Evolutionary conservation across 2,329 filamentous ascomycete species (phyloP).

Genomic region (Hymenoscyphus fraxineus): DNA sequence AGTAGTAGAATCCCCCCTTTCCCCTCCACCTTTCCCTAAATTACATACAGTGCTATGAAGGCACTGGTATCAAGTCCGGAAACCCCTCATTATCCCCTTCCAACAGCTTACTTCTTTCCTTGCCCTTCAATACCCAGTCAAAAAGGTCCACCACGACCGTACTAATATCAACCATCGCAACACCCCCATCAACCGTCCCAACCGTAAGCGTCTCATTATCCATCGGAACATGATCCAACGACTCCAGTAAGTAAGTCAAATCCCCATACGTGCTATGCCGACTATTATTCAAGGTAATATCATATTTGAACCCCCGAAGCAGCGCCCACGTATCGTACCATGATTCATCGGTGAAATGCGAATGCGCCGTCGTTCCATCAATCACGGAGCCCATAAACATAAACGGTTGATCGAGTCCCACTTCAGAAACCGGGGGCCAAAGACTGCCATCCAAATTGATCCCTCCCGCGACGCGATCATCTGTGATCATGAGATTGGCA

Average conservation of each 20-base stretch:
- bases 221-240: not conserved
- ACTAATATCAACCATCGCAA: not conserved
- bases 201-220: not conserved
- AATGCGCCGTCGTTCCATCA: constrained; percentile 28
- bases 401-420: constrained; percentile 11
- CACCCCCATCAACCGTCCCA: not conserved
- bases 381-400: constrained; percentile 14
- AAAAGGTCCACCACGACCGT: constrained; percentile 1
- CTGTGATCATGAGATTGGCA: constrained; percentile 30
- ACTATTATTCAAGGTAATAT: constrained; percentile 18
- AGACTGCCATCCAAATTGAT: constrained; percentile 37
- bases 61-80: not conserved
- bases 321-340: constrained; percentile 20
- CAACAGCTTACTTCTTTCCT: not conserved
- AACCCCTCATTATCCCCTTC: constrained; percentile 1
- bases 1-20: too few relatives aligned
- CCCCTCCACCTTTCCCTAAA: too few relatives aligned
- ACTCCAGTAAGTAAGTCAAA: constrained; percentile 16
- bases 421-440: constrained; percentile 24
- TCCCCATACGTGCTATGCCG: constrained; percentile 25
- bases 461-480: constrained; percentile 33
- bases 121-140: constrained; percentile 3
- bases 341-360: constrained; percentile 18
- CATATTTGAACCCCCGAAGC: constrained; percentile 22
- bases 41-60: not conserved